A percentile compares a stretch with the other conserved stretches of the same genome.
These are phyloP conservation scores for Phytophthora sansomeana DNA, from an alignment of 352 stramenopile genomes.

Conservation along the genomic window DNA sequence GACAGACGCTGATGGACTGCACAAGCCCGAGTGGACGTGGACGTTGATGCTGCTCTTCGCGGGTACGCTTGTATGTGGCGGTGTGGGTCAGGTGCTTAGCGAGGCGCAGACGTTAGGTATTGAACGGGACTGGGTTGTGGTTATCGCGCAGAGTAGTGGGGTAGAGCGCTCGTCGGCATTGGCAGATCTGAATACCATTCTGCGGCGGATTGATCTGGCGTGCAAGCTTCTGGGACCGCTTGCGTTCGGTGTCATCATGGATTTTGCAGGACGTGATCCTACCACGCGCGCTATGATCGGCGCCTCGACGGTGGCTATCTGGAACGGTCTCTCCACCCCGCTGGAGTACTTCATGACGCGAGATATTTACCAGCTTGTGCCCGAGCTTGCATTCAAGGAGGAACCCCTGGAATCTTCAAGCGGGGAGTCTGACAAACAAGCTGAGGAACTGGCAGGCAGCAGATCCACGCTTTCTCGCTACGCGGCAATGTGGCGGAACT, in stretches of 20 bases:
- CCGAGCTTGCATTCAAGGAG: constrained; percentile 53
- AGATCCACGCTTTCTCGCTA: too few species aligned
- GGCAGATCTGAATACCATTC: constrained; percentile 79
- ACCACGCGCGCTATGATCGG: too few species aligned
- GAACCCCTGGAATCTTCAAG: constrained; percentile 14
- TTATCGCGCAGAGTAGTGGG: constrained; percentile 54
- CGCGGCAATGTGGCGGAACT: too few species aligned
- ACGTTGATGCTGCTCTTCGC: constrained; percentile 60
- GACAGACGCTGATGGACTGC: constrained; percentile 60
- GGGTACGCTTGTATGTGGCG: constrained; percentile 65
- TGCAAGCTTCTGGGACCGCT: too few species aligned
- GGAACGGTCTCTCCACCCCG: constrained; percentile 81
- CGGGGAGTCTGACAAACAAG: constrained; percentile 15
- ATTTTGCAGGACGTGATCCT: too few species aligned
- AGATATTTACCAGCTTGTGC: constrained; percentile 71
- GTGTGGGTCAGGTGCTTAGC: constrained; percentile 83
- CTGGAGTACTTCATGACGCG: constrained; percentile 81
- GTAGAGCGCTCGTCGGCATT: constrained; percentile 52
- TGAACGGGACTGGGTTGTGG: constrained; percentile 89
- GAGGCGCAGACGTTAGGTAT: constrained; percentile 80
- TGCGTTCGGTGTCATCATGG: too few species aligned
- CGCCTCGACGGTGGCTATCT: constrained; percentile 69
- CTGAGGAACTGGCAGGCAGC: too few species aligned
- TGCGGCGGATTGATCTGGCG: too few species aligned
- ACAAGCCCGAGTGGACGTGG: constrained; percentile 65